Conservation (phyloP, 2,329 filamentous ascomycete genomes). For the Rhytidhysteron rufulum region DNA sequence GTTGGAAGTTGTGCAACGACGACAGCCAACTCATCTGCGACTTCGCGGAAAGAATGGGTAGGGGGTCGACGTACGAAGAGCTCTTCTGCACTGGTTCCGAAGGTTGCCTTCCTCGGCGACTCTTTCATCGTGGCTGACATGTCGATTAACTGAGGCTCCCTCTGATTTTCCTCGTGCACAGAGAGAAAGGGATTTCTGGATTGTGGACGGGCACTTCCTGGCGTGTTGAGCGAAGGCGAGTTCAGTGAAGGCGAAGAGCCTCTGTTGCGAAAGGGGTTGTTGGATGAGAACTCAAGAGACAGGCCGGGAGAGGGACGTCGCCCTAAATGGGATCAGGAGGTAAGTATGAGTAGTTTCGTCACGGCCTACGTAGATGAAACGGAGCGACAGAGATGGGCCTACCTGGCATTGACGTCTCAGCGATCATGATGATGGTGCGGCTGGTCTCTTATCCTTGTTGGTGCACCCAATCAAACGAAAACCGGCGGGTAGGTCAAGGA, state of each 20-base stretch:
- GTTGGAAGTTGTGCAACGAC: conserved; percentile 15
- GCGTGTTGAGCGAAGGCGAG: conserved; percentile 32
- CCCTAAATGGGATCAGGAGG: conserved; percentile 35
- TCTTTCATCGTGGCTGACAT: conserved; percentile 34
- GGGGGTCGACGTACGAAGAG: conserved; percentile 65
- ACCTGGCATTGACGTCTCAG: conserved; percentile 41
- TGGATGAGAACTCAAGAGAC: conserved; percentile 64
- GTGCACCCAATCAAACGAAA: conserved; percentile 26
- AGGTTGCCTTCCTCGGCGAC: conserved; percentile 45
- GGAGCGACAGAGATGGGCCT: conserved; percentile 26
- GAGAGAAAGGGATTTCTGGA: conserved; percentile 77
- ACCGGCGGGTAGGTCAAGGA: conserved; percentile 17
- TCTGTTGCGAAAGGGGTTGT: conserved; percentile 77
- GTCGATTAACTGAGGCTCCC: conserved; percentile 30
- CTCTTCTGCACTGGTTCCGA: conserved; percentile 58
- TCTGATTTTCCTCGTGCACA: conserved; percentile 43
- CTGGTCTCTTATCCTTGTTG: conserved; percentile 25
- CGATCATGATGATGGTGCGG: conserved; percentile 40
- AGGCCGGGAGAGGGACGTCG: conserved; percentile 52
- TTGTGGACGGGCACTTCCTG: conserved; percentile 58
- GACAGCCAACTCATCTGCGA: conserved; percentile 10
- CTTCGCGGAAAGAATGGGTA: conserved; percentile 8
- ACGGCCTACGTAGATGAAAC: conserved; percentile 31
- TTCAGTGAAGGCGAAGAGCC: conserved; percentile 54
- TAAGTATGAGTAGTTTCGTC: conserved; percentile 21